A percentile compares a stretch with the other conserved stretches of the same genome.
These are phyloP conservation scores for Pseudofabraea citricarpa DNA, from an alignment of 2,329 filamentous ascomycete genomes.

Conservation along the genomic window DNA sequence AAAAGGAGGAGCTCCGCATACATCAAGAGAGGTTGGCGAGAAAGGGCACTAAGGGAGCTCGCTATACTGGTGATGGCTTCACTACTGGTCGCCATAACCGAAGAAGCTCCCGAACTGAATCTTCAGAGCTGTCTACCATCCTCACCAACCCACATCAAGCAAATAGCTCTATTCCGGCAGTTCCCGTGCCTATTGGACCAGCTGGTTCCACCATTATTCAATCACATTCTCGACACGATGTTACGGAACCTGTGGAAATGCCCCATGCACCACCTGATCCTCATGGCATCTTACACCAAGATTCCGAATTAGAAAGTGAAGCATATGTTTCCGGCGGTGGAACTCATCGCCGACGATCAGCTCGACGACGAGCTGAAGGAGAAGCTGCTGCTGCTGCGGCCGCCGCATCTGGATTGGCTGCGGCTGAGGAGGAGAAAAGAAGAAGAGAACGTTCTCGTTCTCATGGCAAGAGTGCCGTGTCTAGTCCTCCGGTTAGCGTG, in stretches of 20 bases:
- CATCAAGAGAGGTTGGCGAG: slow-evolving; percentile 56
- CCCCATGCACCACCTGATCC: slow-evolving; percentile 50
- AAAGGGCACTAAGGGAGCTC: slow-evolving; percentile 44
- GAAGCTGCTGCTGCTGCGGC: slow-evolving; percentile 41
- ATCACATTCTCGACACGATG: slow-evolving; percentile 37
- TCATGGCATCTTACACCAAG: slow-evolving; percentile 37
- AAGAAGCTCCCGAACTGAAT: slow-evolving; percentile 15
- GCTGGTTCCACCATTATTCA: slow-evolving; percentile 16
- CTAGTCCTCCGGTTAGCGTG: slow-evolving; percentile 48
- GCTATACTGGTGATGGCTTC: slow-evolving; percentile 66
- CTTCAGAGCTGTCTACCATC: slow-evolving; percentile 26
- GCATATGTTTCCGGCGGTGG: slow-evolving; percentile 35
- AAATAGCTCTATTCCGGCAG: slow-evolving; percentile 33
- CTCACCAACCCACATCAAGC: slow-evolving; percentile 26
- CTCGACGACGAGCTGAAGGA: slow-evolving; percentile 40
- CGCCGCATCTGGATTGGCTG: slow-evolving; percentile 42
- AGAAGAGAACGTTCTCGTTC: slow-evolving; percentile 12
- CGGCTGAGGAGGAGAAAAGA: slow-evolving; percentile 37
- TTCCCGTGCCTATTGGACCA: slow-evolving; percentile 18
- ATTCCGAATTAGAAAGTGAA: slow-evolving; percentile 39
- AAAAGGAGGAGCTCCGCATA: slow-evolving; percentile 36
- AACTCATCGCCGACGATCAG: slow-evolving; percentile 39
- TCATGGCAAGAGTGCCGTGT: slow-evolving; percentile 26
- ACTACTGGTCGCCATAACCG: slow-evolving; percentile 36
- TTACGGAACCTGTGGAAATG: slow-evolving; percentile 39